These are phyloP conservation scores for Rhynchosporium graminicola DNA, from an alignment of 2,329 filamentous ascomycete genomes.

Conservation along the genomic window DNA sequence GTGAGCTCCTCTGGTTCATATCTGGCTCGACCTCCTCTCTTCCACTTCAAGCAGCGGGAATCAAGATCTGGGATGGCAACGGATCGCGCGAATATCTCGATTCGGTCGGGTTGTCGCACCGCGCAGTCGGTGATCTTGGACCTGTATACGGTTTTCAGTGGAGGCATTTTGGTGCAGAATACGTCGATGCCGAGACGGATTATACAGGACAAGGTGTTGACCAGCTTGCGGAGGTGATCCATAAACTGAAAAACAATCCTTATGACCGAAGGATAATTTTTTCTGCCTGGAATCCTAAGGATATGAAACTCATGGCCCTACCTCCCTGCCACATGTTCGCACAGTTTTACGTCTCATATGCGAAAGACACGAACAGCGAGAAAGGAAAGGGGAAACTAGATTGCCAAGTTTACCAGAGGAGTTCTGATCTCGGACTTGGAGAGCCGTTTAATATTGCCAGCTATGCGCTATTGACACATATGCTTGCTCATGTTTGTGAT, in stretches of 20 bases:
- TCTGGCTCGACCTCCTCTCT: conserved; percentile 78
- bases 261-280: conserved; percentile 91
- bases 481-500: conserved; percentile 86
- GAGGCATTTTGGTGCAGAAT: conserved; percentile 95
- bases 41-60: conserved; percentile 73
- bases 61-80: conserved; percentile 99
- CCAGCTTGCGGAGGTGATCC: conserved; percentile 86
- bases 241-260: conserved; percentile 79
- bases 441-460: conserved; percentile 98
- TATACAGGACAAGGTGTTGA: conserved; percentile 90
- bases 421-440: conserved; percentile 92
- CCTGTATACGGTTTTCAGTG: conserved; percentile 99
- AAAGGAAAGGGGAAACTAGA: conserved; percentile 70
- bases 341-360: conserved; percentile 65
- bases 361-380: conserved; percentile 29
- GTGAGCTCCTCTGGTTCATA: conserved; percentile 96
- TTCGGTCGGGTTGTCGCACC: conserved; percentile 75
- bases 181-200: conserved; percentile 75
- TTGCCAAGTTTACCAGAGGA: conserved; percentile 89
- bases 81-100: conserved; percentile 90
- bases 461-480: conserved; percentile 92
- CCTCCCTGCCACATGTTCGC: conserved; percentile 98
- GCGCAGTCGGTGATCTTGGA: conserved; percentile 84
- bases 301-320: conserved; percentile 84
- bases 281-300: conserved; percentile 89